These are phyloP conservation scores for Pezicula rhizophila DNA, from an alignment of 2,329 filamentous ascomycete species.

Conservation along the genomic window DNA sequence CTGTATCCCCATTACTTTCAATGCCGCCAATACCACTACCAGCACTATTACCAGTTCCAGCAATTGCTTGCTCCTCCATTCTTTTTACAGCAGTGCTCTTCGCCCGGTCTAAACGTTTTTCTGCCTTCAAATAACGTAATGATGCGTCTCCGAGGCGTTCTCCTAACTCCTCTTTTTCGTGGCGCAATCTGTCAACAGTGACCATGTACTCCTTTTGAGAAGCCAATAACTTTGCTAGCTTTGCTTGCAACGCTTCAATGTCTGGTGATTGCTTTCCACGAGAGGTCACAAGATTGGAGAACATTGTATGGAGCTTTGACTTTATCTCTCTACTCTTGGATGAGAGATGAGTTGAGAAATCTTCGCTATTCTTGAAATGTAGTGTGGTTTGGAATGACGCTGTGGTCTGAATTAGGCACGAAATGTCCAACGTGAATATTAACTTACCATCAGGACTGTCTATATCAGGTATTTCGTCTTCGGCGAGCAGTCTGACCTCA, in stretches of 20 bases:
- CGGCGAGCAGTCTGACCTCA: conserved; percentile 55
- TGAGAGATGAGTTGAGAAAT: conserved; percentile 78
- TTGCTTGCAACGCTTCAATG: conserved; percentile 64
- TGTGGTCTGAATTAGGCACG: conserved; percentile 28
- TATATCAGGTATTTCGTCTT: conserved; percentile 40
- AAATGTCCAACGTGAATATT: conserved; percentile 11
- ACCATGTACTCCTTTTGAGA: conserved; percentile 75
- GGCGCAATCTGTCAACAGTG: conserved; percentile 67
- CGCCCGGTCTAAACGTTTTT: conserved; percentile 86
- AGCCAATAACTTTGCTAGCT: conserved; percentile 69
- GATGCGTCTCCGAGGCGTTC: conserved; percentile 85
- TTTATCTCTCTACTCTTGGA: conserved; percentile 72
- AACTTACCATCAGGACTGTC: conserved; percentile 32
- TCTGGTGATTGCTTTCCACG: conserved; percentile 58
- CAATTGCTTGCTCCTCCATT: conserved; percentile 80
- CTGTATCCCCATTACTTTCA: conserved; percentile 36
- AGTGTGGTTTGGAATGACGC: conserved; percentile 53
- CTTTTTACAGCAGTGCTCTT: conserved; percentile 89
- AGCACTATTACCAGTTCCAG: conserved; percentile 47
- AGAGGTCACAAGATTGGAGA: conserved; percentile 46
- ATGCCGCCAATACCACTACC: conserved; percentile 34
- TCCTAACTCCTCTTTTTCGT: conserved; percentile 78
- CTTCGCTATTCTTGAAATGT: conserved; percentile 55
- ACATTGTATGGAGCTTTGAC: conserved; percentile 64
- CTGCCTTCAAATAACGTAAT: conserved; percentile 86